A percentile compares a stretch with the other conserved stretches of the same genome.
Evolutionary conservation across 1,284 basidiomycete species (phyloP).

Genomic region (Sporisorium graminicola): DNA sequence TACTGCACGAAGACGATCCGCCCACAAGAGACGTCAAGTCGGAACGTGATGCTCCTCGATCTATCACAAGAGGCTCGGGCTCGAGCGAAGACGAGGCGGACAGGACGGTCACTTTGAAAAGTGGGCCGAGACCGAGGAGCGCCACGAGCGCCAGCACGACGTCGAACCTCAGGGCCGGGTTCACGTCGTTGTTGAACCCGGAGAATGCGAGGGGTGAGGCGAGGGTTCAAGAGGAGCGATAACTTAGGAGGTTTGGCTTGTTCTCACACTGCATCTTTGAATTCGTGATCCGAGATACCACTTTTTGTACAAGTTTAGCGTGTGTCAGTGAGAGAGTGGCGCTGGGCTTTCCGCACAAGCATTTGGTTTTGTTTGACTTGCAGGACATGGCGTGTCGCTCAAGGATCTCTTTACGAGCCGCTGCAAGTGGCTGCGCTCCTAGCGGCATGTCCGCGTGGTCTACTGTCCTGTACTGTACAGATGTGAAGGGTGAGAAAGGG

Average conservation of each 20-base stretch:
- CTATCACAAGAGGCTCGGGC: slow-evolving; percentile 3
- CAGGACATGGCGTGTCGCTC: background rate
- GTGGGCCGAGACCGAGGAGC: slow-evolving; percentile 28
- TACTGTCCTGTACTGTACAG: background rate
- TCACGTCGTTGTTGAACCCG: slow-evolving; percentile 43
- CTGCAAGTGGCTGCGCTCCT: no score
- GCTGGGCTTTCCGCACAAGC: no score
- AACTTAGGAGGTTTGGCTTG: background rate
- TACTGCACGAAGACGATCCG: slow-evolving; percentile 26
- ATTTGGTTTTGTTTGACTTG: background rate
- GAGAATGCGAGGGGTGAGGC: slow-evolving; percentile 6
- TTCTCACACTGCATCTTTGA: background rate
- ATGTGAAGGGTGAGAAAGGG: background rate
- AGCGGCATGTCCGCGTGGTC: background rate
- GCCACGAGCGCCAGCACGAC: slow-evolving; percentile 32
- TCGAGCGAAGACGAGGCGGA: slow-evolving; percentile 41
- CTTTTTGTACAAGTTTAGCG: no score
- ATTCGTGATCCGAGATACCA: background rate
- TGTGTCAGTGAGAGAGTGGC: no score
- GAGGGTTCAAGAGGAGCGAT: slow-evolving; percentile 30
- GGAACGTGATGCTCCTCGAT: slow-evolving; percentile 12
- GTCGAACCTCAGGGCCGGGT: slow-evolving; percentile 34
- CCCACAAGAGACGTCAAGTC: background rate
- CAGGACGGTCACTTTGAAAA: slow-evolving; percentile 39
- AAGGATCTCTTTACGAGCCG: background rate